phyloP scores from a whole-genome alignment of 73 alveolate species.

The Vitrella brassicaformis region DNA sequence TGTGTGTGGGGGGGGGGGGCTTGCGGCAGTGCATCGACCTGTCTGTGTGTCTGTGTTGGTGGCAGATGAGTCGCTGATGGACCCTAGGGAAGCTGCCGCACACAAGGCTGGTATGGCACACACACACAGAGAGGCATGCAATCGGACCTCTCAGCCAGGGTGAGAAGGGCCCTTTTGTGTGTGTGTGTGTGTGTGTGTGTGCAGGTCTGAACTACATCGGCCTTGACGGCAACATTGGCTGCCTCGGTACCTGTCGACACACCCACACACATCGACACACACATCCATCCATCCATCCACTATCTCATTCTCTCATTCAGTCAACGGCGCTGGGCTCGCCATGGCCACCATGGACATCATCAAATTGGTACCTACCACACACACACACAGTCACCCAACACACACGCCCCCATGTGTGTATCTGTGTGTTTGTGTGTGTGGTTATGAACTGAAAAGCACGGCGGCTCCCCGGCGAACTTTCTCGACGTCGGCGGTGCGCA shows the following conservation, averaged over 20 bases:
- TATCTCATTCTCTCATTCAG: slow-evolving; percentile 59
- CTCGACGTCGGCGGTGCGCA: slow-evolving; percentile 83
- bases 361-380: no score
- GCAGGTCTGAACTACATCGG: not conserved
- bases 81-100: not conserved
- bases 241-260: not conserved
- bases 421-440: no score
- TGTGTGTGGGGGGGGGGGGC: not conserved
- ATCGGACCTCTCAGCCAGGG: no score
- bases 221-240: not conserved
- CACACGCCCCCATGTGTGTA: no score
- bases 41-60: no score
- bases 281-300: not conserved
- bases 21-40: no score
- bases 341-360: slow-evolving; percentile 85
- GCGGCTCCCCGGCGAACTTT: slow-evolving; percentile 92
- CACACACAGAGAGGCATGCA: no score
- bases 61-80: not conserved
- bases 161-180: no score
- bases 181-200: no score
- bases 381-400: no score
- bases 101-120: not conserved
- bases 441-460: no score
- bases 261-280: not conserved
- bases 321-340: slow-evolving; percentile 96